Percentiles rank a stretch among this genome's conserved stretches.
Conservation (phyloP, 768 basidiomycete species). For the Amanita subjunquillea region DNA sequence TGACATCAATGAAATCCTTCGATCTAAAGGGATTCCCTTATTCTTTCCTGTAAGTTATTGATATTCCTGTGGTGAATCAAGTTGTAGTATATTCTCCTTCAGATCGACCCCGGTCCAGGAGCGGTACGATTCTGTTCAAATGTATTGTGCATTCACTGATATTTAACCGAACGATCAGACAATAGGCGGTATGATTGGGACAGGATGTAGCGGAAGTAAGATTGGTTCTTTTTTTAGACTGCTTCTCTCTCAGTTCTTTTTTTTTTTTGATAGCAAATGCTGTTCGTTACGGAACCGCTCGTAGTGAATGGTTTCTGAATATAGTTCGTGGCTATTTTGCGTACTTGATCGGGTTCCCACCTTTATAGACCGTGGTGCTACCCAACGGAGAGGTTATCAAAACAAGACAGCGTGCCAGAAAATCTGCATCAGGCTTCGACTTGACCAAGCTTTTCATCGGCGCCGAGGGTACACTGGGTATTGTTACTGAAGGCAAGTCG, state of each 20-base stretch:
- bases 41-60: conserved; percentile 68
- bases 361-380: conserved; percentile 68
- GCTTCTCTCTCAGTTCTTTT: background rate
- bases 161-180: conserved; percentile 30
- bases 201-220: conserved; percentile 78
- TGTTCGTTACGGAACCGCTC: conserved; percentile 81
- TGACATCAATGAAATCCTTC: conserved; percentile 61
- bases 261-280: conserved; percentile 46
- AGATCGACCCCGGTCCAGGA: conserved; percentile 68
- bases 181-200: conserved; percentile 84
- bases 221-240: conserved; percentile 9
- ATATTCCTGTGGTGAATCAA: background rate
- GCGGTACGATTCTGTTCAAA: conserved; percentile 28
- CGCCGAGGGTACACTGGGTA: conserved; percentile 82
- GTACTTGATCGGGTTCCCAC: background rate
- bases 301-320: conserved; percentile 82
- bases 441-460: conserved; percentile 84
- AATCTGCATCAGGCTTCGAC: conserved; percentile 85
- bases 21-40: conserved; percentile 58
- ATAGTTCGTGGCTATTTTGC: conserved; percentile 33
- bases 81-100: background rate
- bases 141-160: background rate
- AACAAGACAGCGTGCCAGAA: conserved; percentile 68
- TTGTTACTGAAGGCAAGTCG: conserved; percentile 72
- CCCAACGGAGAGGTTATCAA: conserved; percentile 83